Evolutionary conservation across 2,329 filamentous ascomycete genomes (phyloP).

Genomic region (Sphaceloma murrayae): DNA sequence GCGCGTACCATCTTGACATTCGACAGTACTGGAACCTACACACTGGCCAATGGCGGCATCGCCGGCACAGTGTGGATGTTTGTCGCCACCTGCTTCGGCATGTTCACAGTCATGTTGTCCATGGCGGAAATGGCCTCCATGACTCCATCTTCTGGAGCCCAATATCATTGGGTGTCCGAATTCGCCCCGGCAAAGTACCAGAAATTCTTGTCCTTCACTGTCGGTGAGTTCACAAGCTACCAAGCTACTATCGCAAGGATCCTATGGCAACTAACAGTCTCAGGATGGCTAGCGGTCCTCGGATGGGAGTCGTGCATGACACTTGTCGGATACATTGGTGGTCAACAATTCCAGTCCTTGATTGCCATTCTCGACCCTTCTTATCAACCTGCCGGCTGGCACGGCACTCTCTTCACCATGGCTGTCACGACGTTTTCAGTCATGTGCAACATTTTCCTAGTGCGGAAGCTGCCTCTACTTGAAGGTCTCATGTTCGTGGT

Average conservation of each 20-base stretch:
- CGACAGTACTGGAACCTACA: constrained; percentile 13
- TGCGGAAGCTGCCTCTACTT: constrained; percentile 20
- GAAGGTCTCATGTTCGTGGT: constrained; percentile 26
- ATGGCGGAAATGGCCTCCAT: constrained; percentile 29
- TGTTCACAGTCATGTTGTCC: constrained; percentile 27
- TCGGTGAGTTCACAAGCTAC: constrained; percentile 19
- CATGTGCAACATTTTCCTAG: constrained; percentile 32
- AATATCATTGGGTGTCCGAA: constrained; percentile 32
- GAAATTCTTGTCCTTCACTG: constrained; percentile 29
- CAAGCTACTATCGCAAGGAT: neutral
- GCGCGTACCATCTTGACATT: too few relatives aligned
- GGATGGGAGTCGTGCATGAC: constrained; percentile 33
- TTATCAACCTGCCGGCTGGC: constrained; percentile 21
- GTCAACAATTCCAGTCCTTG: constrained; percentile 14
- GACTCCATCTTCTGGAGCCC: constrained; percentile 32
- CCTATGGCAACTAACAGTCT: neutral
- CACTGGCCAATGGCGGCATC: constrained; percentile 27
- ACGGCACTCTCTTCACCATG: constrained; percentile 23
- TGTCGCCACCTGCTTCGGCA: constrained; percentile 28
- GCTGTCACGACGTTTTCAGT: constrained; percentile 21
- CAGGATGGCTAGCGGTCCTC: constrained; percentile 36
- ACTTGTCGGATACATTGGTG: constrained; percentile 16
- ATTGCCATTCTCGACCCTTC: constrained; percentile 14
- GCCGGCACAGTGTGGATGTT: constrained; percentile 30
- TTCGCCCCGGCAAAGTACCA: constrained; percentile 29